These are phyloP conservation scores for Amylostereum areolatum DNA, from an alignment of 1,284 basidiomycete genomes.

Conservation along the genomic window DNA sequence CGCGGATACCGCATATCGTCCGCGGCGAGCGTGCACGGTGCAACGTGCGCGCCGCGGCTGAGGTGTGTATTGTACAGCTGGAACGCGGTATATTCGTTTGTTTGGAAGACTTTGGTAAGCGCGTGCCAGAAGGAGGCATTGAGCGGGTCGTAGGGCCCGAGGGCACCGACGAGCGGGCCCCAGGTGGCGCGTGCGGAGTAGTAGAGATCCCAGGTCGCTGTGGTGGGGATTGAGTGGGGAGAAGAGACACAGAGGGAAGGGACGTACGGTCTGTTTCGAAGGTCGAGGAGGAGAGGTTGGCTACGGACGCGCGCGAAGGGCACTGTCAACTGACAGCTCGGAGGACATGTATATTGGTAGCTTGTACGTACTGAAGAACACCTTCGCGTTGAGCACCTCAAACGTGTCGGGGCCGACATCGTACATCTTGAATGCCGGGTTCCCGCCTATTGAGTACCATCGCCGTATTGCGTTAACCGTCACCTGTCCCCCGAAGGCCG, in stretches of 20 bases:
- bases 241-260: neutral
- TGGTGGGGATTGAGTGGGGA: slow-evolving; percentile 22
- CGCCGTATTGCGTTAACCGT: too few species aligned
- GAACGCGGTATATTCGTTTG: slow-evolving; percentile 41
- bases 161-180: slow-evolving; percentile 36
- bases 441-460: slow-evolving; percentile 34
- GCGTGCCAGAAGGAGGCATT: slow-evolving; percentile 55
- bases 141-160: slow-evolving; percentile 21
- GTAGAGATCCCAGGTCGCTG: slow-evolving; percentile 48
- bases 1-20: slow-evolving; percentile 44
- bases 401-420: slow-evolving; percentile 49
- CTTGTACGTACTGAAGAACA: slow-evolving; percentile 31
- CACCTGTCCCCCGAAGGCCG: neutral
- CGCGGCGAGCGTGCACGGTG: slow-evolving; percentile 30
- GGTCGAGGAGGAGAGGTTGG: slow-evolving; percentile 29
- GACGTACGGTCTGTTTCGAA: slow-evolving; percentile 30
- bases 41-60: slow-evolving; percentile 32
- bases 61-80: slow-evolving; percentile 37
- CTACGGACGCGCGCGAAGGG: slow-evolving; percentile 15
- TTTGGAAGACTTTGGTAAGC: slow-evolving; percentile 48
- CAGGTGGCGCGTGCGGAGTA: slow-evolving; percentile 53
- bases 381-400: slow-evolving; percentile 43
- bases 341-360: neutral
- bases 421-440: slow-evolving; percentile 48
- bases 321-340: neutral